A percentile compares a stretch with the other conserved stretches of the same genome.
Conservation (phyloP, 192 early-diverging fungal genomes). For the Coemansia sp. region DNA sequence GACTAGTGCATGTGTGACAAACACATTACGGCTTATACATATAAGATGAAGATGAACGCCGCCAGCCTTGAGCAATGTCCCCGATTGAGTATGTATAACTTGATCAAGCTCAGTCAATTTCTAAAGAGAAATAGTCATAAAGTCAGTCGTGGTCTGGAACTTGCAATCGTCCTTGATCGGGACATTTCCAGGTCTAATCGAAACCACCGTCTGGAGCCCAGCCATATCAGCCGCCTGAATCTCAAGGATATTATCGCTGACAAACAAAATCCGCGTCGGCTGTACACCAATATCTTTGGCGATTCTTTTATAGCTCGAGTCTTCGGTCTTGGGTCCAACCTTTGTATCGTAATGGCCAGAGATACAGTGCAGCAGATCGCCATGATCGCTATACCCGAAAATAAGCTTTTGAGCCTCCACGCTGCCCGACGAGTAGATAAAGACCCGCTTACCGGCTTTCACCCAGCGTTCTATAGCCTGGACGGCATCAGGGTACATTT, state of each 20-base stretch:
- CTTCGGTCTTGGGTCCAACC: slow-evolving; percentile 79
- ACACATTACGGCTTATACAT: neutral
- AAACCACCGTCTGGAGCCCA: slow-evolving; percentile 69
- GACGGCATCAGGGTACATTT: slow-evolving; percentile 86
- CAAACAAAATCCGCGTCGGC: slow-evolving; percentile 70
- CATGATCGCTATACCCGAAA: slow-evolving; percentile 81
- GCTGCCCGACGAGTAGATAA: slow-evolving; percentile 97
- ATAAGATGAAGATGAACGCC: neutral
- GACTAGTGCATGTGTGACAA: neutral
- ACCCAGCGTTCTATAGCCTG: slow-evolving; percentile 76
- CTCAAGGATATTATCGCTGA: slow-evolving; percentile 92
- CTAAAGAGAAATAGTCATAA: slow-evolving; percentile 35
- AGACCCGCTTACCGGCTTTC: slow-evolving; percentile 63
- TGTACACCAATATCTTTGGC: slow-evolving; percentile 61
- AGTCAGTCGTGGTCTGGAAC: slow-evolving; percentile 19
- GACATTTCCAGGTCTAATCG: slow-evolving; percentile 75
- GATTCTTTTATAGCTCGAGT: slow-evolving; percentile 75
- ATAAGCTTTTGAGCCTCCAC: slow-evolving; percentile 92
- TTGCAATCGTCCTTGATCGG: slow-evolving; percentile 14
- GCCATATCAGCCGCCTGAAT: slow-evolving; percentile 73
- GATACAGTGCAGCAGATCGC: slow-evolving; percentile 74
- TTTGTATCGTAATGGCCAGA: slow-evolving; percentile 90
- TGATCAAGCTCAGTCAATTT: neutral
- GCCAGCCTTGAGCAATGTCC: neutral
- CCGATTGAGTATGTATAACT: neutral